Base-by-base conservation (phyloP, 768 basidiomycete genomes). In the Russula sp. region DNA sequence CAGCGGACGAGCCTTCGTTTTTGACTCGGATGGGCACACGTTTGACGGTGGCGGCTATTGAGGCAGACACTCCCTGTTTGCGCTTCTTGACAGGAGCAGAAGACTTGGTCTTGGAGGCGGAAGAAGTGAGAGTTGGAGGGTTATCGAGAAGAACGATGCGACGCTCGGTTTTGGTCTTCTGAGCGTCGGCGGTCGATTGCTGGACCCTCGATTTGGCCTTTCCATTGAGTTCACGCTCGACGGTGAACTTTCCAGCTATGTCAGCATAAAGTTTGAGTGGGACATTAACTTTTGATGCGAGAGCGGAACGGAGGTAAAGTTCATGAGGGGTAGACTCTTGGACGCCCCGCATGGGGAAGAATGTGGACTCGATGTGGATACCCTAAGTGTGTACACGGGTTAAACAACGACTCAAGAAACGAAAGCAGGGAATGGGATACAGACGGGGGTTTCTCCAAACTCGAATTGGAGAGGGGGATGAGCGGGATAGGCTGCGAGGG, bases 241-340 rank as follows among this genome's bases (percentile, higher is more conserved):
- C 84, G 40, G 76, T 79, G 71, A 89, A 83, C 73, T 87, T 90
- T 42, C 88, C 88, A n/a, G 83, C 78, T 50, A 92, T 83, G 69
- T 84, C 85, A 66, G 88, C 90, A 68, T 86, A 83, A 22, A 88
- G 82, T 72, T 88, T 90, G 68, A 92, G 81, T 1, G 88, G 85
- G 0, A 83, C 82, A 67, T 78, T 82, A 55, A 81, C 84, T 72
- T 84, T 86, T 26, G 80, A 75, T 9, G 81, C 78, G 18, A 82
- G 81, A 42, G 85, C 78, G 14, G 83, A 77, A 18, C 88, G 83
- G 24, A 91, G 80, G 73, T 89, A 92, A 34, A 92, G 79, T 66
- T 92, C 90, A 69, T 90, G 88, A 9, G 80, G 77, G 1, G 78
- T 72, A 64, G 77, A 79, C 73, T 90, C 90, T 61, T 78, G 77